Evolutionary conservation across 345 rosid genomes (phyloP).

Genomic region (Capsella bursapastoris): DNA sequence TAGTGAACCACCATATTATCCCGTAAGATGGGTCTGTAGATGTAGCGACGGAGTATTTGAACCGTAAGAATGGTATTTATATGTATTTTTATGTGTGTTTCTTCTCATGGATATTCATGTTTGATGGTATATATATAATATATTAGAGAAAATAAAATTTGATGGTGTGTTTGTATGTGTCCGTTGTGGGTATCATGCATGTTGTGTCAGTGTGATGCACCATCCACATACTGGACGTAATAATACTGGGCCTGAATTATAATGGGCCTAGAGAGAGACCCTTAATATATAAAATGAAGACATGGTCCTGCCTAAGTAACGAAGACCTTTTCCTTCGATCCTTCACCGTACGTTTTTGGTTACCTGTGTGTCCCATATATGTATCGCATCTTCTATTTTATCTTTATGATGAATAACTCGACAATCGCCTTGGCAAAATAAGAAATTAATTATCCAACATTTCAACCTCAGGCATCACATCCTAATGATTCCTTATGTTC

Average conservation of each 20-base stretch:
- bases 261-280: not conserved
- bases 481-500: not conserved
- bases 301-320: not conserved
- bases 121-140: not conserved
- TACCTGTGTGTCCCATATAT: not conserved
- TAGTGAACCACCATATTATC: slow-evolving; percentile 59
- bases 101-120: slow-evolving; percentile 20
- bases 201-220: slow-evolving; percentile 2
- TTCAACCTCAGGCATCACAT: slow-evolving; percentile 23
- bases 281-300: not conserved
- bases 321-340: slow-evolving; percentile 12
- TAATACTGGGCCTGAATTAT: not conserved
- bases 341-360: slow-evolving; percentile 13
- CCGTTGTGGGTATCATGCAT: not conserved
- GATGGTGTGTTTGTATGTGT: not conserved
- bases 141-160: not conserved
- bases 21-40: slow-evolving; percentile 71
- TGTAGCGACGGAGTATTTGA: slow-evolving; percentile 62
- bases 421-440: not conserved
- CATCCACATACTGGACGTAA: not conserved
- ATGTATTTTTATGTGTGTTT: slow-evolving; percentile 10
- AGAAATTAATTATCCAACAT: slow-evolving; percentile 5
- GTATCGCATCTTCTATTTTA: not conserved
- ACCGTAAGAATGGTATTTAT: slow-evolving; percentile 41
- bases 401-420: not conserved